Evolutionary conservation across 345 rosid genomes (phyloP), one percentile per base, ranked within the genome.

Genomic region (Syzygium grande): DNA sequence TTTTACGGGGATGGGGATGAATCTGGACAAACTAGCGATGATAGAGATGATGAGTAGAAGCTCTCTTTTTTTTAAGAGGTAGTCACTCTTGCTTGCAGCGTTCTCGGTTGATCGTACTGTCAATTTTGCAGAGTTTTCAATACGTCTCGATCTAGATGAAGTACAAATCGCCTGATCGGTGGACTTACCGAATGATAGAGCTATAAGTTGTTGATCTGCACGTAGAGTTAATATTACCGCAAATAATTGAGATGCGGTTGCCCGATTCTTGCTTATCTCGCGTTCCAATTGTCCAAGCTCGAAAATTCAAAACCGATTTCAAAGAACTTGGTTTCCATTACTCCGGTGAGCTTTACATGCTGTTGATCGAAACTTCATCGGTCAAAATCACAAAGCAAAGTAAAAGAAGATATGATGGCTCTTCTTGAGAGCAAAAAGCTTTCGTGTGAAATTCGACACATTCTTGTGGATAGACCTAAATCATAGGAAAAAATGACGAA

Each of bases 21-120:
- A 85, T 96, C 96, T 10, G 92, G 94, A 86, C 86, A 95, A 88
- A 95, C 97, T 89, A 95, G 97, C 51, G 97, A 95, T 73, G 94
- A 90, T 84, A 93, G 90, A 51, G 85, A 89, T 41, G 53, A 6
- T 25, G 2, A 43, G 9, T 87, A 41, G 84, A 1, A 49, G 68
- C 41, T n/a, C 23, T 53, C 19, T 13, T 6, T 27, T 27, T 51
- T 4, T 59, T 25, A 59, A 59, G 65, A 25, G 15, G 2, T 59
- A 25, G 65, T 59, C 65, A 59, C 11, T 25, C 65, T 59, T 59
- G 65, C 65, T 51, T n/a, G 13, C 4, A 29, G 38, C 8, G 78
- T 30, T 30, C 78, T 16, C 22, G 4, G 43, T 65, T 7, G 41
- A 65, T 65, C 43, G 0, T 30, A 16, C 9, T 68, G 17, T 68